These are phyloP conservation scores for Terana coerulea DNA, from an alignment of 768 basidiomycete species.

Conservation along the genomic window DNA sequence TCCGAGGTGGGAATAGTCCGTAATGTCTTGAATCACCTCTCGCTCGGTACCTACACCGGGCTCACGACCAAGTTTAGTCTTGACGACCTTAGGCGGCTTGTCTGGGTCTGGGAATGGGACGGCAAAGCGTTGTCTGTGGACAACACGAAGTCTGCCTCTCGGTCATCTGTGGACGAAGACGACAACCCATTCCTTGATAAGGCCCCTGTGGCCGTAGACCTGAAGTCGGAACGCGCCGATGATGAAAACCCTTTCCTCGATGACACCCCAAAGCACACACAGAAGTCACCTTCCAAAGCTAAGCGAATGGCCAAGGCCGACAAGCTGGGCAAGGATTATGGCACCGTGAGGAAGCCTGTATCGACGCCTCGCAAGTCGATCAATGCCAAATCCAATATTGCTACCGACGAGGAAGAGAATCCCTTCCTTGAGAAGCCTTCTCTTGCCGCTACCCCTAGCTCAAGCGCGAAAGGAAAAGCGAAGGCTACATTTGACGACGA, in stretches of 20 bases:
- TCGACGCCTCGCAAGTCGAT: no score
- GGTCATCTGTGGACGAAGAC: conserved; percentile 41
- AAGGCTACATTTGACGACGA: conserved; percentile 38
- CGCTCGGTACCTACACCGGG: conserved; percentile 65
- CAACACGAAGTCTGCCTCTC: background rate
- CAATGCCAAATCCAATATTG: background rate
- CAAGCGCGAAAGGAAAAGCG: conserved; percentile 1
- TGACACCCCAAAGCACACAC: conserved; percentile 26
- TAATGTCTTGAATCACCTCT: conserved; percentile 76
- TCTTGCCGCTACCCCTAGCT: background rate
- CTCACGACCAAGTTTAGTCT: conserved; percentile 58
- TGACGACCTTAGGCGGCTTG: conserved; percentile 71
- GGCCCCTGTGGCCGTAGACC: conserved; percentile 18
- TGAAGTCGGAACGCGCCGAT: conserved; percentile 27
- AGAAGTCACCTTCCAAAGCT: no score
- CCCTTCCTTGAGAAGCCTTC: conserved; percentile 54
- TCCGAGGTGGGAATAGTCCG: conserved; percentile 72
- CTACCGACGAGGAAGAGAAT: conserved; percentile 54
- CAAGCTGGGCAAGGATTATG: no score
- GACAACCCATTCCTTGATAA: conserved; percentile 71
- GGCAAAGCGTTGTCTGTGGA: conserved; percentile 32
- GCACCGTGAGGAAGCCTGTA: no score
- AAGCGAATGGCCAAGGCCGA: no score
- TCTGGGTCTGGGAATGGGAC: conserved; percentile 93
- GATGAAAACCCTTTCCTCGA: conserved; percentile 73